Evolutionary conservation across 495 filamentous ascomycete genomes (phyloP), one percentile per base, ranked within the genome.

Genomic region (Penicillium paxilli): DNA sequence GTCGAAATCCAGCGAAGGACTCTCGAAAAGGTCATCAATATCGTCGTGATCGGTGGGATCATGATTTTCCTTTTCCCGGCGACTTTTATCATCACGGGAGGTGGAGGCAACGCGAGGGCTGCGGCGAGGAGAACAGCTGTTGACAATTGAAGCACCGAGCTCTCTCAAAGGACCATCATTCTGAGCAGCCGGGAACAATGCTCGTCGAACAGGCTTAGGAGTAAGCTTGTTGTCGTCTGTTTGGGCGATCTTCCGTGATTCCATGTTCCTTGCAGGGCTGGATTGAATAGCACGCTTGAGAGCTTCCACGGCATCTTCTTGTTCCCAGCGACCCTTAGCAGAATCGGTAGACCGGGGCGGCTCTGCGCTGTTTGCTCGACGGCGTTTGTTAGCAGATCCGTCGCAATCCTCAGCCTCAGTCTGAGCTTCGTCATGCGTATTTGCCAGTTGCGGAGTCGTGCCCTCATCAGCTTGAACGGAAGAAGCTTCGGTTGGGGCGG

Each of bases 171-270:
- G 70, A 17, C 80, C 77, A 41, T 84, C 83, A 58, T 84, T 84
- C 51, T 80, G 79, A 2, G 66, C 54, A 57, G 68, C 73, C 47
- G 89, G 87, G 71, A 97, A 97, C 41, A 97, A 78, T 28, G 91
- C 70, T 63, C 93, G 83, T 64, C 90, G 82, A 21, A 87, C 90
- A 40, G 80, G 80, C 58, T 78, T 80, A 22, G 79, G 78, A 33
- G 85, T 87, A 17, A 92, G 74, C 47, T 56, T 63, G 52, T 61
- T 65, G 49, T 63, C 64, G 55, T 66, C 63, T 55, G 89, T 80
- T 37, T 88, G 84, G 44, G 91, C 85, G 59, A 83, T 84, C 58
- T 83, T 73, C 48, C 82, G 83, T 32, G 80, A 83, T 49, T 90
- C 87, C 37, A 73, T 67, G 54, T 84, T 81, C 54, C 81, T 76